Evolutionary conservation across 805 yeast species (phyloP).

Genomic region (Saturnispora dispora): DNA sequence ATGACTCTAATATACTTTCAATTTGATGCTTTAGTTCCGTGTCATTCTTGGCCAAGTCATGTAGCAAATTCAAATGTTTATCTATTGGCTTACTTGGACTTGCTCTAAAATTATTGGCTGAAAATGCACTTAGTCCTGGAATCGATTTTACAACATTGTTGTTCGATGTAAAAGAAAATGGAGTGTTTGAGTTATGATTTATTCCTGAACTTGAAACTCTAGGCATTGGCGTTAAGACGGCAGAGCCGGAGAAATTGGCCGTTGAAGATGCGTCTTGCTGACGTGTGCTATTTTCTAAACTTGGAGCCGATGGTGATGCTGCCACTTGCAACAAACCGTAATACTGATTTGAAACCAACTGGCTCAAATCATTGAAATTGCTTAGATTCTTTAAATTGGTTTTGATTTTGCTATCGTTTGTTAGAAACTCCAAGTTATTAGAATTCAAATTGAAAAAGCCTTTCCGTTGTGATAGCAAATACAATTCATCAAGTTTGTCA

Average conservation of each 20-base stretch:
- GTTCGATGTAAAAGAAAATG: conserved; percentile 14
- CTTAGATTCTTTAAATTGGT: conserved; percentile 19
- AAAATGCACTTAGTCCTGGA: conserved; percentile 14
- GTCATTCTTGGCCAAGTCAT: conserved; percentile 27
- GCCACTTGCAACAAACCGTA: conserved; percentile 2
- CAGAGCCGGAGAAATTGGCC: neutral
- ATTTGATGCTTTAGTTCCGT: conserved; percentile 23
- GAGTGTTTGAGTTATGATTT: conserved; percentile 3
- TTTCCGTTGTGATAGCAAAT: conserved; percentile 25
- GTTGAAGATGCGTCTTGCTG: neutral
- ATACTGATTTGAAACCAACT: conserved; percentile 20
- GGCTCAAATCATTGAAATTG: conserved; percentile 23
- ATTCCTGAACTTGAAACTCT: neutral
- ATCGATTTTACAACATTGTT: conserved; percentile 9
- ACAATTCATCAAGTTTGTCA: conserved; percentile 25
- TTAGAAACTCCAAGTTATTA: conserved; percentile 24
- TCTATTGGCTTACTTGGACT: conserved; percentile 20
- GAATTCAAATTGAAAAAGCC: conserved; percentile 25
- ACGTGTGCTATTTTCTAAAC: neutral
- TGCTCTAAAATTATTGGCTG: neutral
- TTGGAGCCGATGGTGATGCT: neutral
- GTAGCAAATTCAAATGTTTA: conserved; percentile 20
- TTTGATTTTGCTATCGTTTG: conserved; percentile 21
- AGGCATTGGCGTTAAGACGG: conserved; percentile 8
- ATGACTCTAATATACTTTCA: conserved; percentile 21